Evolutionary conservation across 768 basidiomycete species (phyloP).

Genomic region (Collybiopsis luxurians): DNA sequence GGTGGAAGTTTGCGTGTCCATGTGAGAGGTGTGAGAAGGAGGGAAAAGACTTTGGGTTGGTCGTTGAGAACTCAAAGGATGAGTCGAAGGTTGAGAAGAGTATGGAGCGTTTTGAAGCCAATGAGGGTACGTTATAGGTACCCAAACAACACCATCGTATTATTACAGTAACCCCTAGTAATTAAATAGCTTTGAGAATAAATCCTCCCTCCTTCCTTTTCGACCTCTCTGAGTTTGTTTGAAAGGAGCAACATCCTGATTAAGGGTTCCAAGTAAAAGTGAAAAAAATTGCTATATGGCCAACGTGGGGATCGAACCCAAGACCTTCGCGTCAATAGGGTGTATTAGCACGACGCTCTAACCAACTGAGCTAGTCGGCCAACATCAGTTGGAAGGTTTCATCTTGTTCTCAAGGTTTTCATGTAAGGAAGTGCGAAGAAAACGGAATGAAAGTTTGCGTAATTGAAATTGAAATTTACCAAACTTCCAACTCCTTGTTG

Average conservation of each 20-base stretch:
- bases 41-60: conserved; percentile 31
- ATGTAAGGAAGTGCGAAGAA: no score
- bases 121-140: conserved; percentile 6
- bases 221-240: no score
- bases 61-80: conserved; percentile 39
- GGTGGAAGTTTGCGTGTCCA: conserved; percentile 79
- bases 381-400: no score
- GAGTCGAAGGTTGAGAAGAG: conserved; percentile 45
- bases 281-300: conserved; percentile 33
- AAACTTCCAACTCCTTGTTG: no score
- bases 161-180: no score
- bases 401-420: no score
- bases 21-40: conserved; percentile 68
- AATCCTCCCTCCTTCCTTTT: no score
- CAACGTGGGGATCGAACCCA: conserved; percentile 81
- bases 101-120: conserved; percentile 23
- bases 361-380: conserved; percentile 83
- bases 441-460: no score
- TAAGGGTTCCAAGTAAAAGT: neutral
- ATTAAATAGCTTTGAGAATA: no score
- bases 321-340: conserved; percentile 62
- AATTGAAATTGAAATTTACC: no score
- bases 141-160: no score
- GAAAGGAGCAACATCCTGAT: neutral
- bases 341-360: conserved; percentile 90